Percentiles rank a stretch among this genome's conserved stretches.
Conservation (phyloP, 768 basidiomycete species). For the Boletus subparvulus region DNA sequence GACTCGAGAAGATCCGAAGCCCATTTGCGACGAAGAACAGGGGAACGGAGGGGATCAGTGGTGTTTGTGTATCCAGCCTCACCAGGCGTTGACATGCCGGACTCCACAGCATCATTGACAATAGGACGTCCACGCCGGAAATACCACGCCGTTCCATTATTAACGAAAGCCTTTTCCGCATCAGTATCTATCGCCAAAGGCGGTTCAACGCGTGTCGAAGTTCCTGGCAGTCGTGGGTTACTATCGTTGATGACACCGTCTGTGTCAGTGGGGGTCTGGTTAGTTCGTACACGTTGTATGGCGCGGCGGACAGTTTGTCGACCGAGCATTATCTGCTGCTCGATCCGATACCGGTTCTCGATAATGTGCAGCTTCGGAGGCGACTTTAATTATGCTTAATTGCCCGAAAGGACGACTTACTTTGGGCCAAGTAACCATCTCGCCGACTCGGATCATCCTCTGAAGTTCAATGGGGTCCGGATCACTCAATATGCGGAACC, state of each 20-base stretch:
- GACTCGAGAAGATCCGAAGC: conserved; percentile 42
- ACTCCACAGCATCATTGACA: conserved; percentile 24
- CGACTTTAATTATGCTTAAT: conserved; percentile 9
- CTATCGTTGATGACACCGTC: conserved; percentile 25
- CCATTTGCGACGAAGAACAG: conserved; percentile 49
- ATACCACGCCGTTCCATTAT: conserved; percentile 52
- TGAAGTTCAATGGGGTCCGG: conserved; percentile 77
- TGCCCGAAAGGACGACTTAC: conserved; percentile 39
- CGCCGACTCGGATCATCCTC: conserved; percentile 84
- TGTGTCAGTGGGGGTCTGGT: conserved; percentile 21
- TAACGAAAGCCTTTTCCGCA: conserved; percentile 64
- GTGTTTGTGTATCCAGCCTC: conserved; percentile 27
- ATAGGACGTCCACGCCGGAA: conserved; percentile 48
- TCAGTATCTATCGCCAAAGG: conserved; percentile 80
- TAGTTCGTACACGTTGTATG: conserved; percentile 39
- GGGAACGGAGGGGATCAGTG: conserved; percentile 41
- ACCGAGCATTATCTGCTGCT: conserved; percentile 79
- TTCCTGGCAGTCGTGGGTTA: conserved; percentile 5
- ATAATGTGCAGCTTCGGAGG: conserved; percentile 83
- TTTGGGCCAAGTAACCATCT: conserved; percentile 96
- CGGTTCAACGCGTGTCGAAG: conserved; percentile 42
- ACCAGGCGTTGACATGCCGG: conserved; percentile 35
- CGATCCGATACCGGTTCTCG: conserved; percentile 82
- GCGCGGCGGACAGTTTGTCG: conserved; percentile 67
- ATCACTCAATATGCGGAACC: conserved; percentile 81